phyloP scores from a whole-genome alignment of 2,329 filamentous ascomycete genomes.

The Lachnellula suecica region DNA sequence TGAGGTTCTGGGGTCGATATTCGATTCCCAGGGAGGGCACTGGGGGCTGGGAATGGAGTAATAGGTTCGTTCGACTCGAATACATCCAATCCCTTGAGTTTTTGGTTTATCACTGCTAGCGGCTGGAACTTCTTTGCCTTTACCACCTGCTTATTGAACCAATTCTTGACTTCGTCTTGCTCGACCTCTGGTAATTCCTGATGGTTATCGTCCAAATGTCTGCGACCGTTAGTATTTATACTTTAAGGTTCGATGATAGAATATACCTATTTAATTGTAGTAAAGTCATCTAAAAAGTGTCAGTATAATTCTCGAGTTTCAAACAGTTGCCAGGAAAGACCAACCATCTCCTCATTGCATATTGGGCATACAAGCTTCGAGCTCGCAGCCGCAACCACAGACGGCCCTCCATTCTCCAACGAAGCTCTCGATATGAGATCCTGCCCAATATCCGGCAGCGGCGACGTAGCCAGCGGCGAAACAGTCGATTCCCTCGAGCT shows the following conservation, averaged over 20 bases:
- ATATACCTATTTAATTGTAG: constrained; percentile 80
- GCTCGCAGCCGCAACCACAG: constrained; percentile 51
- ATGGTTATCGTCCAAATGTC: constrained; percentile 73
- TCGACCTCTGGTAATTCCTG: constrained; percentile 70
- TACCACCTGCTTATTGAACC: constrained; percentile 74
- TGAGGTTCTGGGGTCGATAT: constrained; percentile 31
- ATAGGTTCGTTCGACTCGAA: constrained; percentile 70
- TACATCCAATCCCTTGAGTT: constrained; percentile 71
- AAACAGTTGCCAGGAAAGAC: constrained; percentile 4
- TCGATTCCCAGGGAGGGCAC: constrained; percentile 36
- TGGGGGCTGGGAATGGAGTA: constrained; percentile 30
- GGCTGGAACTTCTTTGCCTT: constrained; percentile 77
- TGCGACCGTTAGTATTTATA: constrained; percentile 34
- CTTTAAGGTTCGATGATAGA: constrained; percentile 25
- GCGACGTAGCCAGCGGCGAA: constrained; percentile 53
- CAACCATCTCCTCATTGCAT: constrained; percentile 95
- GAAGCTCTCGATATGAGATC: constrained; percentile 83
- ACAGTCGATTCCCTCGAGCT: constrained; percentile 71
- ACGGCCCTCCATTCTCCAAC: constrained; percentile 57
- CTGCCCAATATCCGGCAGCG: constrained; percentile 68
- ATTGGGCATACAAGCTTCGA: constrained; percentile 89
- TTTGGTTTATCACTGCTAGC: constrained; percentile 71
- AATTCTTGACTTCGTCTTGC: constrained; percentile 76
- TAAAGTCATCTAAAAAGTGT: constrained; percentile 70
- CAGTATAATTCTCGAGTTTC: constrained; percentile 14